Conservation (phyloP, 768 basidiomycete species). For the Pleurotus tuber-regium region DNA sequence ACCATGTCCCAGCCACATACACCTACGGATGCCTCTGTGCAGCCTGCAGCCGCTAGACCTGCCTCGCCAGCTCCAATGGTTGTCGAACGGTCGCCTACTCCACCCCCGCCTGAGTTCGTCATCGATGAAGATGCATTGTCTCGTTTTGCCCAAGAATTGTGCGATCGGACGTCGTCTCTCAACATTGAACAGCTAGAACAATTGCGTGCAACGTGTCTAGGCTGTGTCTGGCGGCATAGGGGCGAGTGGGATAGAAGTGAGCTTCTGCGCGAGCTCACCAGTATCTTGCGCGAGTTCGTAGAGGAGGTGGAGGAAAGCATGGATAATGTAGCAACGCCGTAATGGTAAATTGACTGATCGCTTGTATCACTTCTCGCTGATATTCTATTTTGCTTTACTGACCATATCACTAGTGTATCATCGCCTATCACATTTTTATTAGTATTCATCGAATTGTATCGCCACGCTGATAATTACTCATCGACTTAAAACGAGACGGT, state of each 20-base stretch:
- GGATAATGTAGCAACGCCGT: too few relatives aligned
- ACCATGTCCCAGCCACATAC: background rate
- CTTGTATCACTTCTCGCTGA: too few relatives aligned
- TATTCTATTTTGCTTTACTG: too few relatives aligned
- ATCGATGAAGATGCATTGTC: slow-evolving; percentile 50
- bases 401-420: too few relatives aligned
- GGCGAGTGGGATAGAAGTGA: slow-evolving; percentile 79
- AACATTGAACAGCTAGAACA: slow-evolving; percentile 93
- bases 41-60: slow-evolving; percentile 15
- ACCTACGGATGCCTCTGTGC: too few relatives aligned
- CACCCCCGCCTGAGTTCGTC: slow-evolving; percentile 76
- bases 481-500: too few relatives aligned
- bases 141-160: slow-evolving; percentile 48
- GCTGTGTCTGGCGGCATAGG: slow-evolving; percentile 78
- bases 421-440: too few relatives aligned
- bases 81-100: slow-evolving; percentile 60
- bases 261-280: slow-evolving; percentile 58
- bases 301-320: too few relatives aligned
- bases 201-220: slow-evolving; percentile 79
- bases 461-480: too few relatives aligned
- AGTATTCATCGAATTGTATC: too few relatives aligned
- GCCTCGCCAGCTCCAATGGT: slow-evolving; percentile 38
- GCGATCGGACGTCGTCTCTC: slow-evolving; percentile 52
- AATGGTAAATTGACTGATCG: too few relatives aligned
- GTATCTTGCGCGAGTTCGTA: slow-evolving; percentile 62